These are phyloP conservation scores for Microstegium vimineum DNA, from an alignment of 176 grass and related monocot genomes.

Conservation along the genomic window DNA sequence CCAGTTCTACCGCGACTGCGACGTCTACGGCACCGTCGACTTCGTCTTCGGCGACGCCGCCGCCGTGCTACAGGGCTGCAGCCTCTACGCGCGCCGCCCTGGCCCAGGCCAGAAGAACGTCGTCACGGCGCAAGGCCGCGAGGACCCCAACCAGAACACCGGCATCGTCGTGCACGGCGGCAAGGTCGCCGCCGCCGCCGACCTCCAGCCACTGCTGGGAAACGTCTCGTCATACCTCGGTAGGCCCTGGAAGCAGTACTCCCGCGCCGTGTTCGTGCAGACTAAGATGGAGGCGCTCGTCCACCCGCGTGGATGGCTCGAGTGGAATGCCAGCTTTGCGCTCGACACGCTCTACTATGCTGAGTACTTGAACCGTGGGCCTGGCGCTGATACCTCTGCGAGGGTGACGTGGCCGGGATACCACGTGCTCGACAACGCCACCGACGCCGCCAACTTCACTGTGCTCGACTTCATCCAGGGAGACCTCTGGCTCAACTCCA, in stretches of 20 bases:
- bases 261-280: constrained; percentile 76
- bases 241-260: constrained; percentile 80
- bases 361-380: constrained; percentile 73
- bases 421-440: constrained; percentile 47
- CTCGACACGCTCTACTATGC: constrained; percentile 91
- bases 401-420: constrained; percentile 77
- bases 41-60: constrained; percentile 86
- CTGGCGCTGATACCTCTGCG: constrained; percentile 46
- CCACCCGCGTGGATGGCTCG: constrained; percentile 56
- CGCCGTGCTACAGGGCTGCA: constrained; percentile 79
- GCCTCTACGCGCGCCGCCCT: constrained; percentile 68
- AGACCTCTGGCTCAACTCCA: constrained; percentile 62
- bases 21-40: constrained; percentile 89
- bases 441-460: constrained; percentile 75
- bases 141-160: constrained; percentile 92
- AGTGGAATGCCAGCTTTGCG: constrained; percentile 75
- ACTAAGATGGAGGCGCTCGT: constrained; percentile 64
- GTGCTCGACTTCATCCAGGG: constrained; percentile 69
- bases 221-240: constrained; percentile 75
- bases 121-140: constrained; percentile 68
- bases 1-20: constrained; percentile 94
- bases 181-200: constrained; percentile 82
- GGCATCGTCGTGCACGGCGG: constrained; percentile 80
- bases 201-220: constrained; percentile 44
- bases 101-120: constrained; percentile 61